Base-by-base conservation (phyloP, 345 rosid species). In the Punica granatum region DNA sequence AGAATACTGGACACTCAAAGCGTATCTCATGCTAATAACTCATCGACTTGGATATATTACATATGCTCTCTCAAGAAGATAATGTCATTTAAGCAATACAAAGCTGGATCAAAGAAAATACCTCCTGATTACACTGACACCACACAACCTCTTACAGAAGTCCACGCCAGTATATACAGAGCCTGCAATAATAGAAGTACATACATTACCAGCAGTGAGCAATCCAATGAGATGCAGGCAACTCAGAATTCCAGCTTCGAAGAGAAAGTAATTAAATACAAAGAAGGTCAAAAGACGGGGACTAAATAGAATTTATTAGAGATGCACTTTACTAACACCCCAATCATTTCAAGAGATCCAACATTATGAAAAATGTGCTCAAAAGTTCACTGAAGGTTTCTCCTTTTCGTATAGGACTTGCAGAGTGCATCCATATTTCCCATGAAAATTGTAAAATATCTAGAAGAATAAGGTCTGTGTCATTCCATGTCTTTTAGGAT, bases 91-190 rank as follows among this genome's bases (percentile, higher is more conserved):
- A 42, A 42, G 15, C n/a, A 72, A 46, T 75, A 35, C 70, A n/a
- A 69, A 69, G 65, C 51, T 28, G 37, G 61, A 64, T 30, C 2
- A 23, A 60, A 58, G 75, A 28, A 64, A 60, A 64, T 93, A 93
- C 99, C 99, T 93, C 79, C 99, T 84, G 70, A 94, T 89, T 69
- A 94, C 94, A 34, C 97, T 90, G 67, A 94, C 99, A 67, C 99
- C 99, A 53, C 99, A 94, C 74, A 94, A 77, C 77, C 96, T 86
- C 81, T 94, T 94, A 81, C 99, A 94, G 82, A 94, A 94, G 78
- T 94, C 99, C 80, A 90, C 96, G 65, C 99, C 99, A 37, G 92
- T 86, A 79, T 94, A 94, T 21, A 94, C 97, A 65, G 97, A 88
- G 48, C 92, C 99, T 93, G 91, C 77, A 78, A 65, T 59, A 72